Evolutionary conservation across 1,284 basidiomycete species (phyloP), one percentile per base, ranked within the genome.

Genomic region (Ganoderma multipileum): DNA sequence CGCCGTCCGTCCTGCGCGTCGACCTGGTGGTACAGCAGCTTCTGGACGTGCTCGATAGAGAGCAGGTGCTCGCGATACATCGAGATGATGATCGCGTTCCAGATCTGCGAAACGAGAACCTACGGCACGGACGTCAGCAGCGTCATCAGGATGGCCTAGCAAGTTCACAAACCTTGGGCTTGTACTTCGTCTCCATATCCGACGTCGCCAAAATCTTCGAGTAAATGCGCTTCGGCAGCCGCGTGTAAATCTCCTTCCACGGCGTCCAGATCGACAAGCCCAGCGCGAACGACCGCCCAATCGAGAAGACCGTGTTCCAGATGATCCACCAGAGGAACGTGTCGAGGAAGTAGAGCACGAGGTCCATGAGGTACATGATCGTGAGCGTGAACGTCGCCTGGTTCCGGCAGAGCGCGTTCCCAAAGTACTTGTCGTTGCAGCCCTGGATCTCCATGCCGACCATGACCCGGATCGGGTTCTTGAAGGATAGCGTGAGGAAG

Each of bases 71-170:
- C 96, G 76, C 96, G 92, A 81, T 98, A 98, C 96, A 98, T 98
- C n/a, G 96, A 98, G 73, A 98, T 98, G 82, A 98, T 97, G 82
- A 98, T 91, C 47, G 96, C 96, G 79, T 98, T 98, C 96, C 96
- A 98, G 69, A 98, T 95, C 82, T 98, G 96, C 28, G 95, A 97
- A 42, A 98, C 96, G 42, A 98, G 86, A 41, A 98, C 96, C 93
- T 94, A 72, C 89, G 39, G 7, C 23, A 1, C 57, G 26, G 4
- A 26, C 33, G 47, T 66, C 12, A 57, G 47, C 39, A 38, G 1
- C 44, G 36, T 36, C 47, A 64, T 33, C 59, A 42, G 12, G 30
- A 23, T 39, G 18, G 20, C 11, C 0, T n/a, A 39, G 26, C 62
- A 11, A 54, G 44, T 3, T 38, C 28, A 76, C 84, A 11, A 68